Base-by-base conservation (phyloP, 441 rosid genomes). In the Syzygium syzygioides region DNA sequence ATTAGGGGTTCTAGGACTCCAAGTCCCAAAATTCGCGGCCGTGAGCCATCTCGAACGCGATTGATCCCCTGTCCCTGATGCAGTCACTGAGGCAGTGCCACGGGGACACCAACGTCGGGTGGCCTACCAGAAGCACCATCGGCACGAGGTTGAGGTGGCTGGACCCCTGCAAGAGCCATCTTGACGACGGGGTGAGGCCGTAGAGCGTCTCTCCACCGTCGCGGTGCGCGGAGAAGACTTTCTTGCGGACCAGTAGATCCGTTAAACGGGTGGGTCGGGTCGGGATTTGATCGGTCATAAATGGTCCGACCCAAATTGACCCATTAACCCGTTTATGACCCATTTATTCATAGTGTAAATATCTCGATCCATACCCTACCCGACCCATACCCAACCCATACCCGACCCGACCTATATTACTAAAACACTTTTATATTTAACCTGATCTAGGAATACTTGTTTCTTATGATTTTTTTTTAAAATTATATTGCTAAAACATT, bases 31-130 rank as follows among this genome's bases (percentile, higher is more conserved):
- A 2, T 1, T 9, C 66, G 54, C 25, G 3, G 23, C 88, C 87
- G 26, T 28, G 55, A 34, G 91, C 90, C 86, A 54, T 89, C 59
- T 86, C 30, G 83, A 87, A 79, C 7, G 89, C 57, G 7, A 53
- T 6, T 1, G 86, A 86, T 7, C 60, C 90, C 48, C 76, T 60
- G 26, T 91, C 91, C 89, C 86, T 90, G 3, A 93, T 88, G 28
- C 93, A 92, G 9, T 87, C 90, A 64, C 92, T 86, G 1, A 94
- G 37, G 84, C 1, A 86, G 85, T 90, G 91, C 93, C 94, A 92
- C 0, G 95, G 89, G 11, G 87, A 87, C 28, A 88, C 6, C 15
- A 34, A 17, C 50, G 4, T 87, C 0, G 91, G 90, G 86, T 92
- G 92, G 79, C 50, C 86, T 41, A 68, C 52, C 90, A 93, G 57